Evolutionary conservation across 2,329 filamentous ascomycete genomes (phyloP).

Genomic region (Cadophora sp.): DNA sequence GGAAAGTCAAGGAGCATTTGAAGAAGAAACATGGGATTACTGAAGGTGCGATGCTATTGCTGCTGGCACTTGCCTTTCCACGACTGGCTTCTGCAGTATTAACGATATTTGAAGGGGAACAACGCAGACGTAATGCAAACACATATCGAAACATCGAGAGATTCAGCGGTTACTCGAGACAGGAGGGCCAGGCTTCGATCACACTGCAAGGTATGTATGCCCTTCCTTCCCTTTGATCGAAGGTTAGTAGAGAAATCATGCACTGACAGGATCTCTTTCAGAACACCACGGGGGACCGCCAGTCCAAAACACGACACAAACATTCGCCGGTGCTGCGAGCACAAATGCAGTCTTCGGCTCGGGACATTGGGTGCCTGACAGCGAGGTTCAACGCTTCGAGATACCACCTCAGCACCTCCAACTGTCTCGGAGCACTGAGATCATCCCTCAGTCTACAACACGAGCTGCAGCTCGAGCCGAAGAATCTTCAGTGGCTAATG

Average conservation of each 20-base stretch:
- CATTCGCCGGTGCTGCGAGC: neutral
- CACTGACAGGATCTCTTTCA: no score
- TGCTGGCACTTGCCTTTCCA: no score
- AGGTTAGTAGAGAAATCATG: no score
- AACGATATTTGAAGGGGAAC: no score
- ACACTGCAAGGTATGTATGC: neutral
- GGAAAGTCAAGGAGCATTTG: neutral
- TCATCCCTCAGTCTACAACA: neutral
- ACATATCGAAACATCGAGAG: no score
- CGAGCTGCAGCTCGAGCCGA: neutral
- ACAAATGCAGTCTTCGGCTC: neutral
- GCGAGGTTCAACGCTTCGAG: neutral
- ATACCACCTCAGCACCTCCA: neutral
- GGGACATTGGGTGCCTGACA: neutral
- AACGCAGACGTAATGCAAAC: no score
- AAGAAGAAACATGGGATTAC: neutral
- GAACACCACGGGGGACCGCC: no score
- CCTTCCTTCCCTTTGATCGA: no score
- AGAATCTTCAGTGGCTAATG: neutral
- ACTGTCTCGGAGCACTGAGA: neutral
- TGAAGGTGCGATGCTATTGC: neutral
- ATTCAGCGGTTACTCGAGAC: neutral
- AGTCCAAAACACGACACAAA: neutral
- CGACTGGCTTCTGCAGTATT: no score
- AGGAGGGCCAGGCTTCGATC: neutral